Evolutionary conservation across 2,329 filamentous ascomycete species (phyloP).

Genomic region (Phialophora expanda): DNA sequence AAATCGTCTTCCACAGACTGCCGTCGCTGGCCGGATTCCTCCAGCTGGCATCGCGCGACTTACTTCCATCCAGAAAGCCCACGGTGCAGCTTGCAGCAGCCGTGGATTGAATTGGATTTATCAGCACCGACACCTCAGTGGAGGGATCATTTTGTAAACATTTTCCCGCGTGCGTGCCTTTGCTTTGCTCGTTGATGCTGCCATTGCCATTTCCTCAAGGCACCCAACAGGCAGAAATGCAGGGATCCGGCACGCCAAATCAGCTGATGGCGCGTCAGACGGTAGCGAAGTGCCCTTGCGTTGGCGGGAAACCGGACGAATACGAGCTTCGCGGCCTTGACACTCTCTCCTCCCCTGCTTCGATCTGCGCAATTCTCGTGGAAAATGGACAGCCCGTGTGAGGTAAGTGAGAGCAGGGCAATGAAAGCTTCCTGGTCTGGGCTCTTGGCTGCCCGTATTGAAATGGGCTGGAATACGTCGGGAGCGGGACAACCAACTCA

Average conservation of each 20-base stretch:
- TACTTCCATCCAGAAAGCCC: background rate
- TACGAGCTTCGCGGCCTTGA: background rate
- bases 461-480: conserved; percentile 3
- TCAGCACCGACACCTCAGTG: conserved; percentile 12
- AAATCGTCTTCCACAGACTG: too few relatives aligned
- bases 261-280: conserved; percentile 24
- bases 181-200: background rate
- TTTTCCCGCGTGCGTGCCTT: background rate
- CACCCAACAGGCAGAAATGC: conserved; percentile 27
- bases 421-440: background rate
- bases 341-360: background rate
- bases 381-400: background rate
- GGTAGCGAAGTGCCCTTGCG: background rate
- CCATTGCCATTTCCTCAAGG: conserved; percentile 5
- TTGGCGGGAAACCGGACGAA: background rate
- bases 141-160: background rate
- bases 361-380: background rate
- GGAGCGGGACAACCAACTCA: conserved; percentile 13
- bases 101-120: conserved; percentile 8
- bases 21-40: too few relatives aligned
- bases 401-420: background rate
- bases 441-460: conserved; percentile 5
- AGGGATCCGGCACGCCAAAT: conserved; percentile 21
- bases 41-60: background rate
- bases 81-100: background rate